Evolutionary conservation across 768 basidiomycete genomes (phyloP).

Genomic region (Amanita jacksonii): DNA sequence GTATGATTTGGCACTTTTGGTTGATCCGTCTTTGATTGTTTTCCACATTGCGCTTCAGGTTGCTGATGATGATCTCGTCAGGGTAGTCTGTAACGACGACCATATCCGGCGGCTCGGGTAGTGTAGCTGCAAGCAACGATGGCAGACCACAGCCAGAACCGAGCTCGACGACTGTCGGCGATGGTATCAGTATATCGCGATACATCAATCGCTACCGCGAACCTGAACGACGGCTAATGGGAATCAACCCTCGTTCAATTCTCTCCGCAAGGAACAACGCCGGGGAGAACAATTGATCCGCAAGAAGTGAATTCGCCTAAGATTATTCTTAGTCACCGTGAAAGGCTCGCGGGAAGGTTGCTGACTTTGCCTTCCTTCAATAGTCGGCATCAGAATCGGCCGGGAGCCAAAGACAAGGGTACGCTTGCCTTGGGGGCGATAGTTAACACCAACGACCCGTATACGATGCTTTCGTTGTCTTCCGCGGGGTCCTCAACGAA

Average conservation of each 20-base stretch:
- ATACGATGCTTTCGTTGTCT: slow-evolving; percentile 36
- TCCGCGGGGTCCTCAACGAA: slow-evolving; percentile 30
- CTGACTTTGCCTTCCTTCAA: slow-evolving; percentile 52
- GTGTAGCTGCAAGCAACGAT: slow-evolving; percentile 46
- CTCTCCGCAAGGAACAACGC: slow-evolving; percentile 56
- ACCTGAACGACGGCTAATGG: slow-evolving; percentile 33
- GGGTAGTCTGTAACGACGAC: slow-evolving; percentile 65
- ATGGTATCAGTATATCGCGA: not conserved
- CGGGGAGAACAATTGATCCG: slow-evolving; percentile 68
- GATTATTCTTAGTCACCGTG: slow-evolving; percentile 5
- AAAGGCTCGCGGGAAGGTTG: slow-evolving; percentile 11
- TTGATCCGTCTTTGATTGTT: slow-evolving; percentile 32
- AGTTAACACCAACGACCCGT: slow-evolving; percentile 44
- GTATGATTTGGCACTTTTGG: slow-evolving; percentile 31
- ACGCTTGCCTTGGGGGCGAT: slow-evolving; percentile 48
- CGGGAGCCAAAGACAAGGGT: slow-evolving; percentile 1
- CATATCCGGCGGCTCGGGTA: slow-evolving; percentile 34
- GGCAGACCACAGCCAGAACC: slow-evolving; percentile 63
- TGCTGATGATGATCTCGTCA: slow-evolving; percentile 48
- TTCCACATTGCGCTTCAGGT: slow-evolving; percentile 44
- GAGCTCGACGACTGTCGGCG: slow-evolving; percentile 51
- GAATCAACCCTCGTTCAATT: slow-evolving; percentile 47
- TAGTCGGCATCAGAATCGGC: not conserved
- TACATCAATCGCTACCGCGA: too few relatives aligned
- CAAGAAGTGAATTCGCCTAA: slow-evolving; percentile 62